phyloP scores from a whole-genome alignment of 2,329 filamentous ascomycete genomes.

The Zymoseptoria crescenta region DNA sequence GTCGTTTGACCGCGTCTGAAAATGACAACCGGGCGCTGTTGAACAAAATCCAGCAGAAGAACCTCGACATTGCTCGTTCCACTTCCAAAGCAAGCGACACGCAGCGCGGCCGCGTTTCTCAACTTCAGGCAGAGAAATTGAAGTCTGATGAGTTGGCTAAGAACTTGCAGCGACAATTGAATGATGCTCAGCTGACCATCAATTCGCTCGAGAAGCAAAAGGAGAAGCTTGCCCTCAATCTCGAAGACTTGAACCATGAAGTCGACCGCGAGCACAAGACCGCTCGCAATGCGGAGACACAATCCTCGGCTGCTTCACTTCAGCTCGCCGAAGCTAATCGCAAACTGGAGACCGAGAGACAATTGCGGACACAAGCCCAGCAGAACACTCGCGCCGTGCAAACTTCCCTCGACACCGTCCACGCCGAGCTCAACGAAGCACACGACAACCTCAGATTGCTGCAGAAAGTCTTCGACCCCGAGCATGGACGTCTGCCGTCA shows the following conservation, averaged over 20 bases:
- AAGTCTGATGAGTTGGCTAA: constrained; percentile 76
- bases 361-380: constrained; percentile 77
- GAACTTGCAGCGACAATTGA: constrained; percentile 74
- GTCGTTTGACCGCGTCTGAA: constrained; percentile 81
- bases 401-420: constrained; percentile 65
- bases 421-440: constrained; percentile 72
- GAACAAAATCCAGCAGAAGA: constrained; percentile 96
- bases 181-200: constrained; percentile 74
- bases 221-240: constrained; percentile 77
- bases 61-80: constrained; percentile 87
- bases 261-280: constrained; percentile 82
- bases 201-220: constrained; percentile 86
- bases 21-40: constrained; percentile 93
- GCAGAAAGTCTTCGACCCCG: constrained; percentile 80
- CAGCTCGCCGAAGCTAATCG: constrained; percentile 86
- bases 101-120: constrained; percentile 65
- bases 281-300: constrained; percentile 83
- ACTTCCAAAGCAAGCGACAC: constrained; percentile 78
- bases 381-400: constrained; percentile 77
- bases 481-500: constrained; percentile 43
- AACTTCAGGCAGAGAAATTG: constrained; percentile 73
- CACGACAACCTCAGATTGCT: constrained; percentile 71
- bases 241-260: constrained; percentile 91
- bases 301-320: constrained; percentile 67
- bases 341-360: constrained; percentile 81